Evolutionary conservation across 495 filamentous ascomycete genomes (phyloP).

Genomic region (Glarea lozoyensis): DNA sequence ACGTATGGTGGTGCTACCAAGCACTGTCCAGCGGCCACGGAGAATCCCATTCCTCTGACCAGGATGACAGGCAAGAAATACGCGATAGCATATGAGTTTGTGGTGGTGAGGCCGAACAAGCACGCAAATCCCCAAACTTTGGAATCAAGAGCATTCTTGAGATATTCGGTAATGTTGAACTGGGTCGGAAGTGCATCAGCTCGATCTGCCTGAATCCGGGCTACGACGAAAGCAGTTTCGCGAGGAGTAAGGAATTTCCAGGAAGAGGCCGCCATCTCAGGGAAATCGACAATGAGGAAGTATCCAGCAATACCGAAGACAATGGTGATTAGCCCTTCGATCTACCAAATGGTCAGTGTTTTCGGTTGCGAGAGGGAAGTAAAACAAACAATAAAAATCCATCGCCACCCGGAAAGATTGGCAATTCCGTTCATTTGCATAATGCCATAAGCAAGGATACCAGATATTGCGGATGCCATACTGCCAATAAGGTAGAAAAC

Average conservation of each 20-base stretch:
- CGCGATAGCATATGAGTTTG: constrained; percentile 51
- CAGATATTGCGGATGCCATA: constrained; percentile 49
- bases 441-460: constrained; percentile 57
- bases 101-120: constrained; percentile 23
- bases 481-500: constrained; percentile 57
- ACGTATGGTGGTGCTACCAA: constrained; percentile 56
- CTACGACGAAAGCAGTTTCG: constrained; percentile 47
- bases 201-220: constrained; percentile 49
- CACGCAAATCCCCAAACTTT: constrained; percentile 48
- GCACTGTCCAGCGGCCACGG: constrained; percentile 46
- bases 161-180: constrained; percentile 42
- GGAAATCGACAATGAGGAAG: constrained; percentile 51
- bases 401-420: constrained; percentile 49
- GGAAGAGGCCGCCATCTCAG: constrained; percentile 40
- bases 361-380: constrained; percentile 29
- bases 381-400: constrained; percentile 33
- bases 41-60: constrained; percentile 46
- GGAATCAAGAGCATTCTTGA: constrained; percentile 36
- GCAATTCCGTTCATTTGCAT: constrained; percentile 45
- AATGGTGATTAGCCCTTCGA: constrained; percentile 61
- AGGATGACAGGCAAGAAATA: constrained; percentile 65
- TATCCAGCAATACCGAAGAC: constrained; percentile 43
- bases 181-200: constrained; percentile 40
- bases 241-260: constrained; percentile 44
- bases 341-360: constrained; percentile 27